A percentile compares a stretch with the other conserved stretches of the same genome.
Evolutionary conservation across 2,329 filamentous ascomycete genomes (phyloP).

Genomic region (Aspergillus pseudotamarii): DNA sequence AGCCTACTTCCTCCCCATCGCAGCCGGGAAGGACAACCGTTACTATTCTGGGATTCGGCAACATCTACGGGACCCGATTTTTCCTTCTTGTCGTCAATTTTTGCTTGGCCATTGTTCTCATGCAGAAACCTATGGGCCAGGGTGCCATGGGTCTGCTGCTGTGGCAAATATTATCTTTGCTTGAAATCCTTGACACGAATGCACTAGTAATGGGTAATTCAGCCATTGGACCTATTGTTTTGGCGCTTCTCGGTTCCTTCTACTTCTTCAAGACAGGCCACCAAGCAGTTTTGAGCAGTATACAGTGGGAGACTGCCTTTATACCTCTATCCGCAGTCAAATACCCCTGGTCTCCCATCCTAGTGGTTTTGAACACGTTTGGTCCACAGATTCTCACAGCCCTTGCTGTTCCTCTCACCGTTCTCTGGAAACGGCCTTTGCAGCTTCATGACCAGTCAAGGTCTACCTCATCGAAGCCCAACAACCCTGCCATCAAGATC

Average conservation of each 20-base stretch:
- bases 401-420: slow-evolving; percentile 75
- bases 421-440: slow-evolving; percentile 86
- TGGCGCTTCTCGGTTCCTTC: slow-evolving; percentile 87
- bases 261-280: slow-evolving; percentile 98
- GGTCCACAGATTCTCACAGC: slow-evolving; percentile 84
- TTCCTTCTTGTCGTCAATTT: slow-evolving; percentile 81
- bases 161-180: slow-evolving; percentile 82
- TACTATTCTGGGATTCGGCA: slow-evolving; percentile 86
- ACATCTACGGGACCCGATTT: slow-evolving; percentile 89
- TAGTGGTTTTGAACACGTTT: slow-evolving; percentile 84
- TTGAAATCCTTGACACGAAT: slow-evolving; percentile 66
- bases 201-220: slow-evolving; percentile 60
- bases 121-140: slow-evolving; percentile 93
- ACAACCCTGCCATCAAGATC: slow-evolving; percentile 44
- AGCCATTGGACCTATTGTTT: slow-evolving; percentile 78
- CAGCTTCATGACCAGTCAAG: slow-evolving; percentile 60
- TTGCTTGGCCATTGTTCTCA: slow-evolving; percentile 72
- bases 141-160: slow-evolving; percentile 79
- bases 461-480: slow-evolving; percentile 19
- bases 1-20: slow-evolving; percentile 21
- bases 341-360: slow-evolving; percentile 86
- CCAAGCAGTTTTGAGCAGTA: slow-evolving; percentile 80
- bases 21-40: slow-evolving; percentile 54
- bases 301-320: slow-evolving; percentile 97
- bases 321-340: slow-evolving; percentile 79